Evolutionary conservation across 23 red algal species (phyloP).

Genomic region (Chondrus crispus): DNA sequence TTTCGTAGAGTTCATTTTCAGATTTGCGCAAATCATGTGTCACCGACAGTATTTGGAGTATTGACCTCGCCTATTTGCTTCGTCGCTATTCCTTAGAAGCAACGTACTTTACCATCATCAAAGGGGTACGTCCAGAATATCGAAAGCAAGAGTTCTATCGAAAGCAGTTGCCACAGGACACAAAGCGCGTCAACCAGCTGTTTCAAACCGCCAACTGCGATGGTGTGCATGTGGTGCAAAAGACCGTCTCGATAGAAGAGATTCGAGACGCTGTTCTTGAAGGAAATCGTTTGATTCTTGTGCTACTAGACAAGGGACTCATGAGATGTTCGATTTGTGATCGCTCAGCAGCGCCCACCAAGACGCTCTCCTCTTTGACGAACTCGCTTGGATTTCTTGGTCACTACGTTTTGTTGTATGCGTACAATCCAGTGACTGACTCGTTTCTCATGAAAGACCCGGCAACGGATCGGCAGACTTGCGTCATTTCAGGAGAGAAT

Average conservation of each 20-base stretch:
- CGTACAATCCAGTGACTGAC: slow-evolving; percentile 46
- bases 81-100: slow-evolving; percentile 8
- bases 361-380: neutral
- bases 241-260: slow-evolving; percentile 7
- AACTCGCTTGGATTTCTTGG: slow-evolving; percentile 63
- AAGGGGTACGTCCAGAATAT: slow-evolving; percentile 76
- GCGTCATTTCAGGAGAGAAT: slow-evolving; percentile 36
- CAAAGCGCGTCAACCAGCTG: slow-evolving; percentile 47
- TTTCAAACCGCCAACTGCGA: slow-evolving; percentile 52
- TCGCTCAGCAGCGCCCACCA: neutral
- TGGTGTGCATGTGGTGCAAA: slow-evolving; percentile 37
- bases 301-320: slow-evolving; percentile 80
- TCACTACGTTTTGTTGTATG: slow-evolving; percentile 81
- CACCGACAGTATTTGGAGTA: slow-evolving; percentile 73
- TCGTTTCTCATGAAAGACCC: slow-evolving; percentile 71
- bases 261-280: slow-evolving; percentile 20
- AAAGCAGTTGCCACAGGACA: slow-evolving; percentile 51
- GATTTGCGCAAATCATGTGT: slow-evolving; percentile 18
- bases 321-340: slow-evolving; percentile 56
- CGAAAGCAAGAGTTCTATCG: slow-evolving; percentile 67
- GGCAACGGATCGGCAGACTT: slow-evolving; percentile 54
- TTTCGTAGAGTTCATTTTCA: neutral
- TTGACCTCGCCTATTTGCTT: slow-evolving; percentile 85
- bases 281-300: slow-evolving; percentile 11
- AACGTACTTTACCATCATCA: slow-evolving; percentile 63